Evolutionary conservation across 2,329 filamentous ascomycete species (phyloP), one percentile per base, ranked within the genome.

Genomic region (Penicillium frequentans): DNA sequence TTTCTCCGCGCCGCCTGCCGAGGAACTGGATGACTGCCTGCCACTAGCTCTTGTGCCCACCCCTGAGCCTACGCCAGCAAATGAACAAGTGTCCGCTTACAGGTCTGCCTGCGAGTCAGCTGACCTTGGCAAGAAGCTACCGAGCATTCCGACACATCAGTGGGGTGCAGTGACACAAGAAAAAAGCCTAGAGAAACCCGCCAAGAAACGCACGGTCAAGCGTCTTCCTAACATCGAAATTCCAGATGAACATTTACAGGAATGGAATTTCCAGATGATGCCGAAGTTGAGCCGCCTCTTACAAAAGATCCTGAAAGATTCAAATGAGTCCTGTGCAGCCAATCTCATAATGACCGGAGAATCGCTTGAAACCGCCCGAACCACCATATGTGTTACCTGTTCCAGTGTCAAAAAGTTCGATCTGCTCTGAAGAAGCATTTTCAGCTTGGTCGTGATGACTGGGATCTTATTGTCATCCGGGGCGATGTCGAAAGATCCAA

Each of bases 381-480:
- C 86, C 1, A 88, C 86, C 0, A 84, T 87, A 33, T 84, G 86
- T 59, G 81, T 88, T 39, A 86, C 84, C 21, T 88, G 86, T 69
- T 78, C 76, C n/a, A 86, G 83, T 58, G 73, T 77, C 27, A 79
- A 80, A 42, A 83, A 65, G 82, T 87, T 51, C 83, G 85, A 63
- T 79, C 82, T 29, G 78, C 82, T 8, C 73, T 88, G 47, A 81
- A 81, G 60, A 82, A 82, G 49, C 81, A 84, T 56, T 84, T 87
- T 64, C 76, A 80, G 52, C 82, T 84, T 46, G 81, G 86, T 57
- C 76, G 78, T 10, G 77, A 79, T 49, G 75, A 81, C 27, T 87
- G 81, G 74, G 82, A 86, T 59, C 74, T 88, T 49, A 82, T 86
- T 54, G 83, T 88, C 5, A 81, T 86, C 48, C 81, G 82, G 24